Percentiles rank a stretch among this genome's conserved stretches.
These are phyloP conservation scores for Wolfiporia cocos DNA, from an alignment of 1,284 basidiomycete species.

Conservation along the genomic window DNA sequence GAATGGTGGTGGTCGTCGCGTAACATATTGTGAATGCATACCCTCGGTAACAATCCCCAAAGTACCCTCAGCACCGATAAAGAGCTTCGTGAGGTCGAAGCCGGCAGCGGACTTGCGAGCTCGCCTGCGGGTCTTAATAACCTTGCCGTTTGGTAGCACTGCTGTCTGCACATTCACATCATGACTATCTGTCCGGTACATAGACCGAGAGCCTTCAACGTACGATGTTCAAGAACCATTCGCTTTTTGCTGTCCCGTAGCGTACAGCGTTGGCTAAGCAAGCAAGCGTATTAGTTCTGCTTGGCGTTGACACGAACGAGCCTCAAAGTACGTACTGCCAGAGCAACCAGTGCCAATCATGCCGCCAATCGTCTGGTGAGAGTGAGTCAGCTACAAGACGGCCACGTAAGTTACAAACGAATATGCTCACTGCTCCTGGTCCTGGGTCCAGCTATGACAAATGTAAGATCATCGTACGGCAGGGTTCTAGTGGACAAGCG, in stretches of 20 bases:
- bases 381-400: not conserved
- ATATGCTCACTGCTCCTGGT: slow-evolving; percentile 39
- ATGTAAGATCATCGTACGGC: not conserved
- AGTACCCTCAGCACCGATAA: slow-evolving; percentile 80
- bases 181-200: slow-evolving; percentile 25
- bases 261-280: slow-evolving; percentile 63
- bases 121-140: slow-evolving; percentile 72
- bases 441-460: slow-evolving; percentile 41
- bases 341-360: slow-evolving; percentile 54
- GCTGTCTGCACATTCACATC: slow-evolving; percentile 42
- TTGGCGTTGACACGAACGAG: not conserved
- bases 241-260: slow-evolving; percentile 48
- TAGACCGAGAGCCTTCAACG: too few relatives aligned
- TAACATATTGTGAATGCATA: slow-evolving; percentile 14
- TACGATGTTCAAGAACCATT: slow-evolving; percentile 60
- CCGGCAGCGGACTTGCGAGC: slow-evolving; percentile 75
- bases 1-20: not conserved
- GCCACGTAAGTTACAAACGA: not conserved
- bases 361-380: slow-evolving; percentile 44
- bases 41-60: slow-evolving; percentile 78
- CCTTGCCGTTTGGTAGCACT: slow-evolving; percentile 74
- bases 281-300: not conserved
- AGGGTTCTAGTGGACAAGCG: slow-evolving; percentile 10
- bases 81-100: slow-evolving; percentile 75
- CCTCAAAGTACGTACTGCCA: slow-evolving; percentile 35